Evolutionary conservation across 2,329 filamentous ascomycete genomes (phyloP).

Genomic region (Sclerotinia borealis): DNA sequence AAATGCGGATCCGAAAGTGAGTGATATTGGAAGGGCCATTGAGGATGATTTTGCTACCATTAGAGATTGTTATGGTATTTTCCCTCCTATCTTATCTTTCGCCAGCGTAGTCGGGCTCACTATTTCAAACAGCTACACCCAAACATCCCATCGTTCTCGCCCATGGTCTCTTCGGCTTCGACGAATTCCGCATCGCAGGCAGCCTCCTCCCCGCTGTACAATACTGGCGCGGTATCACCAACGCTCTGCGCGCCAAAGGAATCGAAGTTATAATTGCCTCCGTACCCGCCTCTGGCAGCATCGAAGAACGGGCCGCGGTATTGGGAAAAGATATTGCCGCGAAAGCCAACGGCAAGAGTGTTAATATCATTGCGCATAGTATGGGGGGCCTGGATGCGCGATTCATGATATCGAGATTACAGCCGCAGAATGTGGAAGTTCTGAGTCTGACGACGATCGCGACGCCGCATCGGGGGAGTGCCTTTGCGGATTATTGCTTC

Average conservation of each 20-base stretch:
- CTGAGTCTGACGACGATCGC: slow-evolving; percentile 35
- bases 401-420: slow-evolving; percentile 56
- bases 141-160: slow-evolving; percentile 59
- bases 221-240: slow-evolving; percentile 60
- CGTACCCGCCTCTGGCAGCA: slow-evolving; percentile 55
- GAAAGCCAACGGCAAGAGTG: slow-evolving; percentile 45
- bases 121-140: slow-evolving; percentile 40
- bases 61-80: slow-evolving; percentile 48
- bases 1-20: slow-evolving; percentile 42
- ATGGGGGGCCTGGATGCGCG: slow-evolving; percentile 62
- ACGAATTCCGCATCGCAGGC: slow-evolving; percentile 47
- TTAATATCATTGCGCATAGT: slow-evolving; percentile 71
- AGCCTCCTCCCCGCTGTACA: slow-evolving; percentile 48
- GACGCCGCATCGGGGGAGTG: slow-evolving; percentile 35
- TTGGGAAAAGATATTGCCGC: slow-evolving; percentile 49
- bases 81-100: background rate
- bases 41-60: slow-evolving; percentile 57
- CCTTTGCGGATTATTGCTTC: slow-evolving; percentile 50
- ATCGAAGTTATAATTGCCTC: slow-evolving; percentile 53
- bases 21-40: slow-evolving; percentile 44
- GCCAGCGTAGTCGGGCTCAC: background rate
- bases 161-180: slow-evolving; percentile 59
- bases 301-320: slow-evolving; percentile 53
- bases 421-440: slow-evolving; percentile 41
- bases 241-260: slow-evolving; percentile 48